These are phyloP conservation scores for Selenicereus undatus DNA, from an alignment of 148 eudicot genomes.

Conservation along the genomic window DNA sequence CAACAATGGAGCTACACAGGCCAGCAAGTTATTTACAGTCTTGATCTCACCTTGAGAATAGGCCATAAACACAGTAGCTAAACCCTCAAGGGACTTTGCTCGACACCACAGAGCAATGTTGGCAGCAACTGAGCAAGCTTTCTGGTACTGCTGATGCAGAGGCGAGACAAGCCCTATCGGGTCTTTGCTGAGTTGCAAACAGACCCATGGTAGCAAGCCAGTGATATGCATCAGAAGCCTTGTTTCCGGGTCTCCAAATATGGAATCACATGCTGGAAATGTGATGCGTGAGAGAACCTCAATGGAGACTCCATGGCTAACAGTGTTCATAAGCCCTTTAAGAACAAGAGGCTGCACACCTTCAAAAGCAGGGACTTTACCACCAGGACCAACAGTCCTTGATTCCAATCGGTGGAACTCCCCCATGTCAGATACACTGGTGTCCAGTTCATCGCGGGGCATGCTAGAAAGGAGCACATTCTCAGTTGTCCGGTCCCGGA, in stretches of 20 bases:
- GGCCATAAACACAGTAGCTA: constrained; percentile 77
- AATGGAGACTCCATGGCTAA: constrained; percentile 79
- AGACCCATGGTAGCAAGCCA: constrained; percentile 94
- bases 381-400: constrained; percentile 45
- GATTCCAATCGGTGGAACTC: constrained; percentile 75
- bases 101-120: constrained; percentile 90
- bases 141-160: constrained; percentile 65
- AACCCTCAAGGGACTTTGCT: constrained; percentile 69
- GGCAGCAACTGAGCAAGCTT: constrained; percentile 84
- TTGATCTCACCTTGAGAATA: constrained; percentile 84
- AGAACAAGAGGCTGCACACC: constrained; percentile 98
- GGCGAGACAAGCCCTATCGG: constrained; percentile 61
- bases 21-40: constrained; percentile 75
- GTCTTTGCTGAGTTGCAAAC: constrained; percentile 81
- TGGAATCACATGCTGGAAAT: constrained; percentile 86
- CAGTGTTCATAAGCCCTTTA: constrained; percentile 90
- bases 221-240: constrained; percentile 93
- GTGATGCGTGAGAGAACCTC: constrained; percentile 94
- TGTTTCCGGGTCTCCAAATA: constrained; percentile 87
- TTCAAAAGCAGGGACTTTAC: constrained; percentile 88
- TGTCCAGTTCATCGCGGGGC: constrained; percentile 90
- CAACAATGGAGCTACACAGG: constrained; percentile 82
- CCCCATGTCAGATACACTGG: constrained; percentile 47
- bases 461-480: constrained; percentile 95
- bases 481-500: constrained; percentile 88